A percentile compares a stretch with the other conserved stretches of the same genome.
These are phyloP conservation scores for Pseudomonodictys pantanalensis DNA, from an alignment of 495 filamentous ascomycete species.

Conservation along the genomic window DNA sequence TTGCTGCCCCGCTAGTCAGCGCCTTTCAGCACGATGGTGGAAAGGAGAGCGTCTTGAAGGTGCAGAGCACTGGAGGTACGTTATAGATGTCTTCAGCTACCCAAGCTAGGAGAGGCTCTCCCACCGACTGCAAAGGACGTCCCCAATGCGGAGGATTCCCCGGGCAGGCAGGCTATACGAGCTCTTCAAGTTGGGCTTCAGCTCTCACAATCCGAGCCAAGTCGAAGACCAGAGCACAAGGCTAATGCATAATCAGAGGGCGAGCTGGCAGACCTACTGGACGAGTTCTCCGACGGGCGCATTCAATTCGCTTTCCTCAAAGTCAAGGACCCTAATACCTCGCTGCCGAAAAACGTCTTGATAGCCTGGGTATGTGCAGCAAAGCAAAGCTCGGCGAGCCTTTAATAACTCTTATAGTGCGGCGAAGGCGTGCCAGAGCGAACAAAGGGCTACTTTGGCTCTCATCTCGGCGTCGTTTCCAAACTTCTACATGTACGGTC, in stretches of 20 bases:
- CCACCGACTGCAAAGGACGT: too few relatives aligned
- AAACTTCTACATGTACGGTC: slow-evolving; percentile 76
- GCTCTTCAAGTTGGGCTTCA: too few relatives aligned
- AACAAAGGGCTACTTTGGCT: slow-evolving; percentile 97
- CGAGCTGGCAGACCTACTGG: slow-evolving; percentile 88
- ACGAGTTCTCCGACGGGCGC: slow-evolving; percentile 94
- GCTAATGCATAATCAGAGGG: slow-evolving; percentile 62
- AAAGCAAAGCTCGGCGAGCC: neutral
- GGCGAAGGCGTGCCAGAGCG: slow-evolving; percentile 97
- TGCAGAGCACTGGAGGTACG: slow-evolving; percentile 82
- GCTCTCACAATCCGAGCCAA: neutral
- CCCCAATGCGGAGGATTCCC: too few relatives aligned
- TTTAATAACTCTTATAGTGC: slow-evolving; percentile 51
- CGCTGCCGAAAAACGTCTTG: slow-evolving; percentile 85
- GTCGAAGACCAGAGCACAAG: neutral
- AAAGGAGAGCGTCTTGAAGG: slow-evolving; percentile 93
- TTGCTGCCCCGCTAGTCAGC: slow-evolving; percentile 83
- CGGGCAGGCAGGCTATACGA: too few relatives aligned
- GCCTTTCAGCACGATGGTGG: slow-evolving; percentile 81
- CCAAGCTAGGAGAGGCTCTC: neutral
- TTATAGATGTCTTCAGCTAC: neutral
- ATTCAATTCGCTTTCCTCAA: slow-evolving; percentile 97
- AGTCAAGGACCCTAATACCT: slow-evolving; percentile 90
- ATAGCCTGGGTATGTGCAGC: slow-evolving; percentile 69
- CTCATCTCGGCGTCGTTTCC: slow-evolving; percentile 80